These are phyloP conservation scores for Xylariomycetidae sp. DNA, from an alignment of 2,329 filamentous ascomycete genomes.

Conservation along the genomic window DNA sequence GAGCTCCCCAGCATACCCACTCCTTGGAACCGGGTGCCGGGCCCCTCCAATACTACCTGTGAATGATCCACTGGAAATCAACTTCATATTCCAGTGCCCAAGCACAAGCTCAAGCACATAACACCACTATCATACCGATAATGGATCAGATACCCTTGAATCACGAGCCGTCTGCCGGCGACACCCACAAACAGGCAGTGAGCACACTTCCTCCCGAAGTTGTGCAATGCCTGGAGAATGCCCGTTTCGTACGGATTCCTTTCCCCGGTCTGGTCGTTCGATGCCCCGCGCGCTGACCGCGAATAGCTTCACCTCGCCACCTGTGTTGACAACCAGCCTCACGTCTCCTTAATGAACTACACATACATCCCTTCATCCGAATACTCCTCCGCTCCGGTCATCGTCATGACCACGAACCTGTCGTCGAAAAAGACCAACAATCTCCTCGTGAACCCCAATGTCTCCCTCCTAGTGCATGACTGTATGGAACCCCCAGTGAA, in stretches of 20 bases:
- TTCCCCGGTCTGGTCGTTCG: too few relatives aligned
- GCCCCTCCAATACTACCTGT: slow-evolving; percentile 5
- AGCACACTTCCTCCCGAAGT: slow-evolving; percentile 76
- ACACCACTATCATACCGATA: too few relatives aligned
- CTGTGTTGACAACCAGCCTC: slow-evolving; percentile 74
- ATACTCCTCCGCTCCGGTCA: slow-evolving; percentile 67
- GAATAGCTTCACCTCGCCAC: slow-evolving; percentile 94
- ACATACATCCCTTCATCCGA: slow-evolving; percentile 84
- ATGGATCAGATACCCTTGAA: slow-evolving; percentile 67
- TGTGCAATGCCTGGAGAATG: slow-evolving; percentile 86
- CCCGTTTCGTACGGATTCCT: slow-evolving; percentile 88
- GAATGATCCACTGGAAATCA: too few relatives aligned
- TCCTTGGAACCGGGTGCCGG: too few relatives aligned
- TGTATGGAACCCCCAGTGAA: slow-evolving; percentile 46
- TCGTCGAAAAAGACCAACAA: slow-evolving; percentile 78
- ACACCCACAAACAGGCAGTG: slow-evolving; percentile 66
- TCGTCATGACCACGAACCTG: slow-evolving; percentile 89
- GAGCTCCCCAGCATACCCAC: not conserved
- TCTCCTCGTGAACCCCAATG: slow-evolving; percentile 75
- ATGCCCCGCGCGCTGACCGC: too few relatives aligned
- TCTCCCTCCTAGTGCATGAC: slow-evolving; percentile 94
- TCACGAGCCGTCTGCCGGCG: slow-evolving; percentile 69
- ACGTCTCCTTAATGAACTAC: slow-evolving; percentile 98
- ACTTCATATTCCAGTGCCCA: not conserved
- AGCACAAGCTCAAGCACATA: too few relatives aligned